A percentile compares a stretch with the other conserved stretches of the same genome.
Conservation (phyloP, 2,329 filamentous ascomycete species). For the Scedosporium aurantiacum region DNA sequence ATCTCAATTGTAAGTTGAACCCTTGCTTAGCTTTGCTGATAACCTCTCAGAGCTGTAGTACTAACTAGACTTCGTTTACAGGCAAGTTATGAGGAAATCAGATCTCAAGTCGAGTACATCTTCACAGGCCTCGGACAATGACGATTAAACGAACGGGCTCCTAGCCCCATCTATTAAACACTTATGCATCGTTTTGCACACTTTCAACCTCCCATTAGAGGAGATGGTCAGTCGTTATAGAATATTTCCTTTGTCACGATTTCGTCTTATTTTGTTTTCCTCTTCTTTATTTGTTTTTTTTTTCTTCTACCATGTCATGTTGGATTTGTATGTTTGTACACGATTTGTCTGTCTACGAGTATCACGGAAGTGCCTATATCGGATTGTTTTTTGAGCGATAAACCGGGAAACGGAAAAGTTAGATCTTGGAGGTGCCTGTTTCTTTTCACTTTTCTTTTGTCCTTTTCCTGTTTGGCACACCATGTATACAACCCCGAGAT, state of each 20-base stretch:
- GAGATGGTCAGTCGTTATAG: neutral
- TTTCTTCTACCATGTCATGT: neutral
- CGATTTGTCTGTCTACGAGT: neutral
- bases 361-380: neutral
- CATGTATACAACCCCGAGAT: neutral
- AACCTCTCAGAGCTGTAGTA: neutral
- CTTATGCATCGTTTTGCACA: neutral
- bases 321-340: neutral
- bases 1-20: neutral
- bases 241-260: neutral
- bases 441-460: neutral
- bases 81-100: slow-evolving; percentile 5
- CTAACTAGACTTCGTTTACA: neutral
- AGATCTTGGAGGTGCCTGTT: neutral
- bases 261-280: neutral
- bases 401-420: neutral
- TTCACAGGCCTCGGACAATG: slow-evolving; percentile 2
- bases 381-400: too few relatives aligned
- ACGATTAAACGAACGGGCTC: neutral
- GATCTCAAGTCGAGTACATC: neutral
- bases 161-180: neutral
- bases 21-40: neutral
- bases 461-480: neutral
- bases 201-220: neutral
- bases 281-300: neutral